These are phyloP conservation scores for Cornus suecica DNA, from an alignment of 148 eudicot species.

Conservation along the genomic window DNA sequence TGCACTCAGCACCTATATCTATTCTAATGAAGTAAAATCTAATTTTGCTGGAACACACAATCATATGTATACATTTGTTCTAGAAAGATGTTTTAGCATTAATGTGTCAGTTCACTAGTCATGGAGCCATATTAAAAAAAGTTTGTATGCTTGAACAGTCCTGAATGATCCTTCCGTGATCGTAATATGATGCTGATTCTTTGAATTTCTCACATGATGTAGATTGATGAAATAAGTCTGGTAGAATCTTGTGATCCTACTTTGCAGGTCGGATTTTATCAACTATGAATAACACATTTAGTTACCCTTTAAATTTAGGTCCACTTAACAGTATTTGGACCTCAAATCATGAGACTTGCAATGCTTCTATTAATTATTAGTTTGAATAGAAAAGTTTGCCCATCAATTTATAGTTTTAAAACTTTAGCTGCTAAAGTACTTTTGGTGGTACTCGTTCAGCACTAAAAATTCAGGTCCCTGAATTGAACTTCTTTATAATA, in stretches of 20 bases:
- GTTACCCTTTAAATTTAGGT: too few species aligned
- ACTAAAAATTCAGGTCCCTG: neutral
- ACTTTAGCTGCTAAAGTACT: neutral
- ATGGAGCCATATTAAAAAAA: neutral
- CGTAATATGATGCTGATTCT: too few species aligned
- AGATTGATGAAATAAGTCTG: too few species aligned
- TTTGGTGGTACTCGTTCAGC: neutral
- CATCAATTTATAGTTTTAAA: neutral
- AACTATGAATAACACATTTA: too few species aligned
- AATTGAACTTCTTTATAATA: neutral
- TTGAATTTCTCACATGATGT: too few species aligned
- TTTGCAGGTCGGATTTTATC: too few species aligned
- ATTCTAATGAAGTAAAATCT: neutral
- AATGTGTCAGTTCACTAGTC: neutral
- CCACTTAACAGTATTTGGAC: too few species aligned
- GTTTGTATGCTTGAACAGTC: too few species aligned
- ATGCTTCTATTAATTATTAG: too few species aligned
- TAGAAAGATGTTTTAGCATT: neutral
- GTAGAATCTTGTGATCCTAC: too few species aligned
- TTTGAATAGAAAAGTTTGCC: neutral
- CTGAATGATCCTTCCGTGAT: too few species aligned
- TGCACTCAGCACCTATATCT: neutral
- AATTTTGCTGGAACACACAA: neutral
- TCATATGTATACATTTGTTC: neutral
- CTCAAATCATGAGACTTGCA: too few species aligned